Evolutionary conservation across 208 protist species (phyloP).

Genomic region (Angomonas deanei): DNA sequence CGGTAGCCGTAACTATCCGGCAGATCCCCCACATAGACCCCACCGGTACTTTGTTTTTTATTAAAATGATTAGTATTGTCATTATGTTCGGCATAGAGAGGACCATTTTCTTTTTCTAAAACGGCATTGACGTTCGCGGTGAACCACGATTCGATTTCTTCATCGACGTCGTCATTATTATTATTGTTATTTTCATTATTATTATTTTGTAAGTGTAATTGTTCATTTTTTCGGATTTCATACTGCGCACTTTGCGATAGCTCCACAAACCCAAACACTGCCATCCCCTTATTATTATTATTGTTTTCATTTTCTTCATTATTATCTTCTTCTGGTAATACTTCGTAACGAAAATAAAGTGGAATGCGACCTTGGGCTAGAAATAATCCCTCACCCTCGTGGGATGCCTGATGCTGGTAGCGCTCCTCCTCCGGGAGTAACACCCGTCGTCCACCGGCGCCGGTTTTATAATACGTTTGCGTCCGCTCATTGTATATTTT

Average conservation of each 20-base stretch:
- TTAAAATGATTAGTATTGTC: neutral
- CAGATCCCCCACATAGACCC: slow-evolving; percentile 24
- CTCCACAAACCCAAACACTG: neutral
- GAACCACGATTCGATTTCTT: neutral
- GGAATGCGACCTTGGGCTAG: neutral
- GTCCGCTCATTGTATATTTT: neutral
- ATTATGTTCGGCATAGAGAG: neutral
- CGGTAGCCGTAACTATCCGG: slow-evolving; percentile 25
- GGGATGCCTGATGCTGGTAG: neutral
- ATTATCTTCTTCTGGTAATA: neutral
- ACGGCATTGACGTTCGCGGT: neutral
- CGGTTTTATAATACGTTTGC: neutral
- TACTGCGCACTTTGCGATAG: neutral
- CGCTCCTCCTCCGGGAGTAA: neutral
- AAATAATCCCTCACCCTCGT: neutral
- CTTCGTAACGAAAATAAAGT: neutral
- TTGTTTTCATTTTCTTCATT: neutral
- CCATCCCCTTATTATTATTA: neutral
- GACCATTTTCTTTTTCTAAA: neutral
- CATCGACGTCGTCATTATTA: neutral
- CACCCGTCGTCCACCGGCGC: neutral
- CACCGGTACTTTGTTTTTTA: neutral
- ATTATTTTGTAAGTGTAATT: neutral
- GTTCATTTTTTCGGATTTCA: neutral
- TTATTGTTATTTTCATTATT: no score